These are phyloP conservation scores for Solanum medicagineum DNA, from an alignment of 257 asterid species.

Conservation along the genomic window DNA sequence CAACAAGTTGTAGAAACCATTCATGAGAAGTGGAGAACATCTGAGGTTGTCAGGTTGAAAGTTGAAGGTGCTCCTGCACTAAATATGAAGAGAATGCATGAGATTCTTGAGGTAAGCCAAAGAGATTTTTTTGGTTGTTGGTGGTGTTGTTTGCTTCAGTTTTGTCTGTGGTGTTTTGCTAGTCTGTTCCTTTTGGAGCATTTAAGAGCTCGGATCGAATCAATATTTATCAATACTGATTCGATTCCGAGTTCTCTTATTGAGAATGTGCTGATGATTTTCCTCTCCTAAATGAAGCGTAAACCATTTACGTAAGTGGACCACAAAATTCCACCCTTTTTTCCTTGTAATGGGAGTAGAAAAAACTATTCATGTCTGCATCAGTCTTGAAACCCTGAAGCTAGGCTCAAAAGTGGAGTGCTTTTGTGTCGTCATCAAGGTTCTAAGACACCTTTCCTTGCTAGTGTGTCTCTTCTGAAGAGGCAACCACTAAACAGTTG, in stretches of 20 bases:
- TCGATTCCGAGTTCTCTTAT: neutral
- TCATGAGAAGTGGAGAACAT: constrained; percentile 72
- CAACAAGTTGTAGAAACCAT: constrained; percentile 65
- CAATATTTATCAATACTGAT: too few species aligned
- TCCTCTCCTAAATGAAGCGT: neutral
- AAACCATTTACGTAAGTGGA: neutral
- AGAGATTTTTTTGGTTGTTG: neutral
- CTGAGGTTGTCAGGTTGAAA: constrained; percentile 82
- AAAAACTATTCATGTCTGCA: neutral
- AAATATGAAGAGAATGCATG: constrained; percentile 87
- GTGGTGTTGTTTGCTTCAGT: neutral
- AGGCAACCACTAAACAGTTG: neutral
- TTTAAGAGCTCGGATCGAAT: neutral
- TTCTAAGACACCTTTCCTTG: neutral
- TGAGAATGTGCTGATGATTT: neutral
- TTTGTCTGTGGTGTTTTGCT: neutral
- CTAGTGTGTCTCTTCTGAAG: neutral
- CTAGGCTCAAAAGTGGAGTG: neutral
- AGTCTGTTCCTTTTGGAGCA: neutral
- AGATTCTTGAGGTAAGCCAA: constrained; percentile 64
- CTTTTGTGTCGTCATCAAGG: neutral
- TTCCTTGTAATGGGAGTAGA: neutral
- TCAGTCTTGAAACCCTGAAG: neutral
- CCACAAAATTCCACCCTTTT: neutral
- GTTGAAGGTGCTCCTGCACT: constrained; percentile 88